Conservation (phyloP, 371 early-diverging fungal species). For the Nematocida parisii region DNA sequence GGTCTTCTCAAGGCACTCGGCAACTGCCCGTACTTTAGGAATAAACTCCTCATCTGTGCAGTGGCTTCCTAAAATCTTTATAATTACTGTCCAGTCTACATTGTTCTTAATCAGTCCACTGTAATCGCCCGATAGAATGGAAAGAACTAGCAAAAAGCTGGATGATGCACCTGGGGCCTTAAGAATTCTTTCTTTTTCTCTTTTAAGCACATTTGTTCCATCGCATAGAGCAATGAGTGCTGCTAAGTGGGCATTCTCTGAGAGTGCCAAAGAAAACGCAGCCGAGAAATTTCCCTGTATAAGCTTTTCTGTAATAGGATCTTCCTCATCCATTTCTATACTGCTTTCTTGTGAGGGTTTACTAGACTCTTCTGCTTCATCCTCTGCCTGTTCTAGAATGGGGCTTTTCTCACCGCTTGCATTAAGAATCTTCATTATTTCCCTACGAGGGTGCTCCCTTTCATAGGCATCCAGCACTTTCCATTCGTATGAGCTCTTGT, state of each 20-base stretch:
- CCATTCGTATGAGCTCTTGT: constrained; percentile 42
- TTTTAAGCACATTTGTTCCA: constrained; percentile 34
- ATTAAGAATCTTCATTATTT: constrained; percentile 51
- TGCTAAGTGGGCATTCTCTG: constrained; percentile 38
- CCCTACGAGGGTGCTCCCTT: constrained; percentile 25
- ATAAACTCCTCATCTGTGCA: constrained; percentile 54
- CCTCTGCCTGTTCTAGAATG: constrained; percentile 22
- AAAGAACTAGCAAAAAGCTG: constrained; percentile 36
- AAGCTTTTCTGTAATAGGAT: constrained; percentile 45
- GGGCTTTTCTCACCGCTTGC: constrained; percentile 37
- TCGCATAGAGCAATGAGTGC: constrained; percentile 50
- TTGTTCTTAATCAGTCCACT: constrained; percentile 40
- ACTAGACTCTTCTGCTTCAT: background rate
- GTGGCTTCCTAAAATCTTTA: constrained; percentile 54
- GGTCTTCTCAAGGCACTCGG: constrained; percentile 36
- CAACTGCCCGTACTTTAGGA: constrained; percentile 34
- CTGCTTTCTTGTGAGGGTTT: background rate
- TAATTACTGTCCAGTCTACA: constrained; percentile 49
- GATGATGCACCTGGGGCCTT: constrained; percentile 51
- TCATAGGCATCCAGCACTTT: constrained; percentile 46
- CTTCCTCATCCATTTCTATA: constrained; percentile 42
- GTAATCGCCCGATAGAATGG: constrained; percentile 47
- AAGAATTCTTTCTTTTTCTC: constrained; percentile 46
- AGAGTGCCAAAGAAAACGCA: constrained; percentile 47
- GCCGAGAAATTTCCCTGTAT: constrained; percentile 40